A percentile compares a stretch with the other conserved stretches of the same genome.
These are phyloP conservation scores for Wallacemonas rigidus DNA, from an alignment of 208 protist species.

Conservation along the genomic window DNA sequence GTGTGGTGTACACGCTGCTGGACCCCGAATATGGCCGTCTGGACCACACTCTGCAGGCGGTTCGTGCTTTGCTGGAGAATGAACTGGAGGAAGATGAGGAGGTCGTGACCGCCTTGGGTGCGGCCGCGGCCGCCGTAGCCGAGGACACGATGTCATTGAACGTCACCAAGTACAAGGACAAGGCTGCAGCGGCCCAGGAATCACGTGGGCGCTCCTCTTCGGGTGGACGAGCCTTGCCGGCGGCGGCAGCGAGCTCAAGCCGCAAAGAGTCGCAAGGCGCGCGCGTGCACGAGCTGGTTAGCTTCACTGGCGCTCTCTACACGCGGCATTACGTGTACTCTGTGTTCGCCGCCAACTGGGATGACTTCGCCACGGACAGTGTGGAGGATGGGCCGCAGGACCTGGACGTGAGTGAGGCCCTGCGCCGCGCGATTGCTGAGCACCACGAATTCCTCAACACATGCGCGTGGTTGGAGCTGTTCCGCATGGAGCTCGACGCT, in stretches of 20 bases:
- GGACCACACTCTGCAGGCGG: constrained; percentile 33
- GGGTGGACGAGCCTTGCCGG: background rate
- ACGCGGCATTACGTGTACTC: constrained; percentile 35
- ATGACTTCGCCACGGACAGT: constrained; percentile 19
- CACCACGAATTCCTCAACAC: constrained; percentile 50
- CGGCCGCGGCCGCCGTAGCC: constrained; percentile 33
- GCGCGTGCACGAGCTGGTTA: constrained; percentile 19
- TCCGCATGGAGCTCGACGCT: constrained; percentile 69
- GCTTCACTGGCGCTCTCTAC: constrained; percentile 26
- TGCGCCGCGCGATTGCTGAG: constrained; percentile 31
- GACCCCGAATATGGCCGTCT: constrained; percentile 54
- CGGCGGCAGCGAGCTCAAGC: background rate
- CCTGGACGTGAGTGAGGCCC: constrained; percentile 24
- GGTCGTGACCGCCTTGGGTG: constrained; percentile 24
- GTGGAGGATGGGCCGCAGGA: constrained; percentile 12
- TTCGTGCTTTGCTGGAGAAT: constrained; percentile 36
- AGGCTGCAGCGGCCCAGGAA: constrained; percentile 5
- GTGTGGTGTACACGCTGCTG: constrained; percentile 73
- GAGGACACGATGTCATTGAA: constrained; percentile 14
- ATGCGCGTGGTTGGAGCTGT: constrained; percentile 58
- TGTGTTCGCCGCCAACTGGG: constrained; percentile 27
- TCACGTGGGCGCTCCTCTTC: background rate
- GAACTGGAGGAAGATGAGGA: constrained; percentile 38
- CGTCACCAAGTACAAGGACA: constrained; percentile 17
- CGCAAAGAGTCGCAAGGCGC: constrained; percentile 11